A percentile compares a stretch with the other conserved stretches of the same genome.
Conservation (phyloP, 1,284 basidiomycete genomes). For the Cystobasidium slooffiae region DNA sequence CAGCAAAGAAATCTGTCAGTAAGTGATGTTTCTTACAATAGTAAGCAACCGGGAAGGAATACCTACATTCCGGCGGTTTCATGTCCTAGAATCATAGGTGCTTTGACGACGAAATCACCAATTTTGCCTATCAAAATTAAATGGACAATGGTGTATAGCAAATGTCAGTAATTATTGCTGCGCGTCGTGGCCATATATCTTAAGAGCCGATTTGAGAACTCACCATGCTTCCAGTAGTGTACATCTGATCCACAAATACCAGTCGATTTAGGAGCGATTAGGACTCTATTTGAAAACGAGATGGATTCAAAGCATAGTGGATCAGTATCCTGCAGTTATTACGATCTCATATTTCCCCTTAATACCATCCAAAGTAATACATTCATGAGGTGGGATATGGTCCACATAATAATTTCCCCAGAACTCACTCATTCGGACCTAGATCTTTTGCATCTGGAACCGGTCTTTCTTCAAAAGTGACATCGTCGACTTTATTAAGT, state of each 20-base stretch:
- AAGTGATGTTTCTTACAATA: not conserved
- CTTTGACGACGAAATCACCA: constrained; percentile 56
- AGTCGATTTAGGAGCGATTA: constrained; percentile 89
- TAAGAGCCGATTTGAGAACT: not conserved
- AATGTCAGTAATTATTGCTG: not conserved
- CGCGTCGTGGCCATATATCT: not conserved
- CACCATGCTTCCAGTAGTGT: constrained; percentile 66
- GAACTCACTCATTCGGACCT: constrained; percentile 47
- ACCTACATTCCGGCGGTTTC: constrained; percentile 64
- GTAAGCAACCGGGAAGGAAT: constrained; percentile 49
- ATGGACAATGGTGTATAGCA: not conserved
- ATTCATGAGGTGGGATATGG: too few species aligned
- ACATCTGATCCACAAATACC: constrained; percentile 84
- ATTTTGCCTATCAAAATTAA: constrained; percentile 66
- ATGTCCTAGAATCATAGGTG: constrained; percentile 63
- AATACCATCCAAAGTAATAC: too few species aligned
- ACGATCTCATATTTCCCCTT: too few species aligned
- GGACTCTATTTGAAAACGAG: constrained; percentile 63
- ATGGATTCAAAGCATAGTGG: too few species aligned
- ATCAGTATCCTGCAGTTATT: too few species aligned
- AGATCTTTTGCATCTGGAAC: constrained; percentile 64
- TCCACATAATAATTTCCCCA: too few species aligned
- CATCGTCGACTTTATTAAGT: constrained; percentile 71
- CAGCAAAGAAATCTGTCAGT: not conserved
- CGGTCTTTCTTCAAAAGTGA: constrained; percentile 74